Evolutionary conservation across 805 yeast genomes (phyloP), one percentile per base, ranked within the genome.

Genomic region (Saccharomyces eubayanus): DNA sequence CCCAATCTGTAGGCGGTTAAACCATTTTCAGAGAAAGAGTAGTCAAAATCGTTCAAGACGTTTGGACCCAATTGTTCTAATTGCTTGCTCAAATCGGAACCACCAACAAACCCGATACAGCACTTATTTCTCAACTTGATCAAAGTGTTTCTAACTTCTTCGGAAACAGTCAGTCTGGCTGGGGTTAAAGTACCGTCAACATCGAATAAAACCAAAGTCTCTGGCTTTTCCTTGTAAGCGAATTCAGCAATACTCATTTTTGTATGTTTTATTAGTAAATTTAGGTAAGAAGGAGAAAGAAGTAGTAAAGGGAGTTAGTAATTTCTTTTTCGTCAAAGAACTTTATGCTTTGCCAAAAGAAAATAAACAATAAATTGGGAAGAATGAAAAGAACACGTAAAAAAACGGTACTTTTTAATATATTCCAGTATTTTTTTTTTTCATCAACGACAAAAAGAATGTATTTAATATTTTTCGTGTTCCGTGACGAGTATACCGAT

Each of bases 111-210:
- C 54, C 99, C 99, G 76, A 94, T 82, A 51, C 87, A 97, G 64
- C 82, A 92, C 78, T 92, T 91, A 78, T 89, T 78, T 77, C 97
- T 87, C 70, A 94, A 82, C 62, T 84, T 81, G 57, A 73, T 70
- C 65, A 94, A 81, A 46, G 87, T 75, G 59, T 80, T 73, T 68
- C 76, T 81, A 84, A 94, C 86, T 74, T 90, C 96, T 65, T 82
- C 80, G 57, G 90, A 83, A 63, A 87, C 74, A 43, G 68, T 72
- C 70, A 84, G 81, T 79, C 99, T 89, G 53, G 99, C 98, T 62
- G 98, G 99, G 46, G 98, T 92, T 73, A 94, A 80, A 54, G 99
- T 94, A 62, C 97, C 99, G 72, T 94, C 99, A 62, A 94, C 99
- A 68, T 94, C 99, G 75, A 94, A 94, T 61, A 94, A 83, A 62